These are phyloP conservation scores for Secale cereale DNA, from an alignment of 176 grass and related monocot species.

Conservation along the genomic window DNA sequence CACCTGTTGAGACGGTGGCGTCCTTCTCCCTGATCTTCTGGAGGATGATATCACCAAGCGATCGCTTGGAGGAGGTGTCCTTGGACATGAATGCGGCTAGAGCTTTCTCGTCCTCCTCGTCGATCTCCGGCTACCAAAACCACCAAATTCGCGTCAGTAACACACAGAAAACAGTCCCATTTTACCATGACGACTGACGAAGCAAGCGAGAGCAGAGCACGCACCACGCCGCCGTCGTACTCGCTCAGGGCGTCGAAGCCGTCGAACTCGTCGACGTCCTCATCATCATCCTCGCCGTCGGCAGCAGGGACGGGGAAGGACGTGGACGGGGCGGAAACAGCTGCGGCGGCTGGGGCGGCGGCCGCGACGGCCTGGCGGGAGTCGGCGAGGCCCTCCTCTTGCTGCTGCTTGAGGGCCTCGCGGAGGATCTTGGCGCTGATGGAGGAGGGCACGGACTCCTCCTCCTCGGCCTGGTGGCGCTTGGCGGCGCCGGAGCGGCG, in stretches of 20 bases:
- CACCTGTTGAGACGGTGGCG: slow-evolving; percentile 44
- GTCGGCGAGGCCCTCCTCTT: slow-evolving; percentile 61
- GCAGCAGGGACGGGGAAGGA: slow-evolving; percentile 16
- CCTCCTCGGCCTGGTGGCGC: slow-evolving; percentile 62
- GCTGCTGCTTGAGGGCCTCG: slow-evolving; percentile 77
- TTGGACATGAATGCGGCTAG: slow-evolving; percentile 68
- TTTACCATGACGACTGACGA: background rate
- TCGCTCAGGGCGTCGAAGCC: slow-evolving; percentile 67
- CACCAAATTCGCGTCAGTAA: background rate
- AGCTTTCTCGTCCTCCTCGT: slow-evolving; percentile 86
- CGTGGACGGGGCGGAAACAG: background rate
- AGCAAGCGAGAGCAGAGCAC: background rate
- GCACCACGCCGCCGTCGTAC: slow-evolving; percentile 66
- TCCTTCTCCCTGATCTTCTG: slow-evolving; percentile 90
- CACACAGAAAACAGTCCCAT: background rate
- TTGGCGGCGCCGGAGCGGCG: slow-evolving; percentile 64
- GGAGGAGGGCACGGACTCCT: slow-evolving; percentile 46
- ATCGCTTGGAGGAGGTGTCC: slow-evolving; percentile 44
- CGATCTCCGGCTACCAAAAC: slow-evolving; percentile 57
- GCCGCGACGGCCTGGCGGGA: background rate
- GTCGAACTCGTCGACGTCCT: slow-evolving; percentile 72
- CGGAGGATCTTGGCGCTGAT: slow-evolving; percentile 82
- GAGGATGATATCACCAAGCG: slow-evolving; percentile 78
- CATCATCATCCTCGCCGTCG: slow-evolving; percentile 25
- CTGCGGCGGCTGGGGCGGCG: background rate